phyloP scores from a whole-genome alignment of 148 eudicot genomes.

The Fagopyrum tataricum region DNA sequence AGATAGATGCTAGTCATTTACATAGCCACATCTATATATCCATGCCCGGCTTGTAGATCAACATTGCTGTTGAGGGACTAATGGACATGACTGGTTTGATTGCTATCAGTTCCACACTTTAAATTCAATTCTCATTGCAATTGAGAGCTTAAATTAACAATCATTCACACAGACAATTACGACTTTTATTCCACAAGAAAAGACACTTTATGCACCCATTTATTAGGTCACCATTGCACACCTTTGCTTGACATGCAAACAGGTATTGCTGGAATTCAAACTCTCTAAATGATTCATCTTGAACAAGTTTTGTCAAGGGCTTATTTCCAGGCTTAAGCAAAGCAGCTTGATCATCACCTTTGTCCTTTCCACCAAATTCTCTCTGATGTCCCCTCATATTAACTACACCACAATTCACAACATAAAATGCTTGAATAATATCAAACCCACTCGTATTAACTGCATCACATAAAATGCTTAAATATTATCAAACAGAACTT shows the following conservation, averaged over 20 bases:
- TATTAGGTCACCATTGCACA: constrained; percentile 22
- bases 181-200: background rate
- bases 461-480: constrained; percentile 22
- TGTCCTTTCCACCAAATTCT: constrained; percentile 89
- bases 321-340: constrained; percentile 63
- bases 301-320: constrained; percentile 70
- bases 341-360: constrained; percentile 90
- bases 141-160: background rate
- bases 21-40: too few species aligned
- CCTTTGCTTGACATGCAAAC: constrained; percentile 98
- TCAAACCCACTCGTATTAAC: constrained; percentile 44
- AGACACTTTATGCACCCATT: background rate
- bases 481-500: background rate
- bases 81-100: background rate
- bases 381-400: constrained; percentile 54
- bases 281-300: constrained; percentile 92
- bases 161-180: background rate
- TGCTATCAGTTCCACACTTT: background rate
- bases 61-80: background rate
- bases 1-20: too few species aligned
- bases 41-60: background rate
- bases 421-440: constrained; percentile 1
- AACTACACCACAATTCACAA: constrained; percentile 35
- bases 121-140: constrained; percentile 5
- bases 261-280: constrained; percentile 96